Base-by-base conservation (phyloP, 768 basidiomycete species). In the Rhodocollybia butyracea region DNA sequence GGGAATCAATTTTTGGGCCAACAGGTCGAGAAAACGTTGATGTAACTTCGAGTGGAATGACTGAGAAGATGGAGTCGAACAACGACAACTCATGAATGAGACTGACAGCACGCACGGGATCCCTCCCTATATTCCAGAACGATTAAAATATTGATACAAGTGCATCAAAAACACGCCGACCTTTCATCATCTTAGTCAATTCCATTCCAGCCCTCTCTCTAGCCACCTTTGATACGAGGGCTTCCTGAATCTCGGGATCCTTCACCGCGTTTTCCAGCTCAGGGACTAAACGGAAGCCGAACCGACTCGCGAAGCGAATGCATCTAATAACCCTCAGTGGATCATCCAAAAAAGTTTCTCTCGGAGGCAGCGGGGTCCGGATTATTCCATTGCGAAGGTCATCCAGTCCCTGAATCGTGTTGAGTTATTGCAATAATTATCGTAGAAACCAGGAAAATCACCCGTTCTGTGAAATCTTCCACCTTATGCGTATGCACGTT, bases 131-230 rank as follows among this genome's bases (percentile, higher is more conserved):
- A 15, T 26, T n/a, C 38, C n/a, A 50, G 59, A 11, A 48, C 22
- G 55, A 42, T 54, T 17, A 34, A 31, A 31, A 21, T 5, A 24
- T 19, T 19, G 7, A 2, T 30, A 19, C 12, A 19, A 8, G 17
- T 6, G n/a, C 21, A 3, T 24, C 7, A 29, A 36, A 39, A 22
- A 50, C 22, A 51, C 3, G 58, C 29, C n/a, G 50, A 88, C 96
- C 88, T 75, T 85, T 85, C 66, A 98, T 79, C 91, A 98, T 98
- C 68, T 98, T 99, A 59, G 89, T 82, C 13, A 98, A 64, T 69
- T 99, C 97, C 59, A 89, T 89, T 0, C 95, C 95, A 5, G 94
- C 83, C 17, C 97, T 82, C 72, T 98, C 97, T 50, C 92, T 82
- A 31, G 89, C 88, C 43, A 99, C 90, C 67, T 98, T 97, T 1